phyloP scores from a whole-genome alignment of 129 eudicot species.

The Calendula officinalis region DNA sequence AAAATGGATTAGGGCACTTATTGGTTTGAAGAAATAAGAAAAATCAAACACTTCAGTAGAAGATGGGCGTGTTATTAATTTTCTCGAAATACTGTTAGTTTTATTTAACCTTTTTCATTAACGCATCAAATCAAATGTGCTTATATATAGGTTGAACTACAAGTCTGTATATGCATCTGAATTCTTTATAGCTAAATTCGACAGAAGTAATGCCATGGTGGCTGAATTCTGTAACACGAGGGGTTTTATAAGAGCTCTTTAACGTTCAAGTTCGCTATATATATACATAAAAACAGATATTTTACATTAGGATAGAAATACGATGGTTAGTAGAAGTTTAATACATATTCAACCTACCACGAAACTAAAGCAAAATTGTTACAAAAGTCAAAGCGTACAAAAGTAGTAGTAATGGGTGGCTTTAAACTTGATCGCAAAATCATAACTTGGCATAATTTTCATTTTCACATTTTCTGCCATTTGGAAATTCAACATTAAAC shows the following conservation, averaged over 20 bases:
- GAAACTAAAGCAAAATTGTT: neutral
- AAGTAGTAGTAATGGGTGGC: neutral
- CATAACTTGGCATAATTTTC: slow-evolving; percentile 4
- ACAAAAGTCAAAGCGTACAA: neutral
- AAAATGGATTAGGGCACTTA: slow-evolving; percentile 77
- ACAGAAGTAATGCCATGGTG: no score
- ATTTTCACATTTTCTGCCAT: neutral
- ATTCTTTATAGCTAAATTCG: no score
- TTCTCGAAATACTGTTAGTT: neutral
- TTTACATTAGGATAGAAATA: no score
- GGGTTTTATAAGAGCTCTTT: no score
- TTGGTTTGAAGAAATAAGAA: slow-evolving; percentile 79
- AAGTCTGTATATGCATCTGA: no score
- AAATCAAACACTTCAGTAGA: slow-evolving; percentile 55
- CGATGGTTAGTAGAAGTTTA: no score
- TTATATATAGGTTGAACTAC: no score
- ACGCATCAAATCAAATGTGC: no score
- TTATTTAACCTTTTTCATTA: neutral
- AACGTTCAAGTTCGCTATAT: no score
- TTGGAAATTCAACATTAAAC: neutral
- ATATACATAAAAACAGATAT: no score
- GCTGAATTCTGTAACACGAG: no score
- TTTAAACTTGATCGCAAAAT: slow-evolving; percentile 11
- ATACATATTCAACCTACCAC: neutral
- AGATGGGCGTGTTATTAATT: slow-evolving; percentile 53